A percentile compares a stretch with the other conserved stretches of the same genome.
Evolutionary conservation across 1,139 yeast genomes (phyloP).

Genomic region (Candida sp.): DNA sequence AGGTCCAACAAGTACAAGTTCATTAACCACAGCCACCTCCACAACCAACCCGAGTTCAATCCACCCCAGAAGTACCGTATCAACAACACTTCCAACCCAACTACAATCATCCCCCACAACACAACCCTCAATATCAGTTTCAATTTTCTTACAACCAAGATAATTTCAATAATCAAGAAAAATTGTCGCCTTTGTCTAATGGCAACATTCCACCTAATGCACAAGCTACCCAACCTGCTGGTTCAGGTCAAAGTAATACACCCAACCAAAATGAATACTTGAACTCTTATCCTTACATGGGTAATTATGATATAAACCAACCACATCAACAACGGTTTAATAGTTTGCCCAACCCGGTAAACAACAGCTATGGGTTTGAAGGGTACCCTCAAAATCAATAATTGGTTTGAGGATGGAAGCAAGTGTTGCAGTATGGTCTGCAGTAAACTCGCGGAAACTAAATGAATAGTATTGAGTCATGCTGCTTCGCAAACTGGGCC

Average conservation of each 20-base stretch:
- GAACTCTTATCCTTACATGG: slow-evolving; percentile 5
- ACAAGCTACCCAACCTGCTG: slow-evolving; percentile 11
- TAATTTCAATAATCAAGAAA: slow-evolving; percentile 9
- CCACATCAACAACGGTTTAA: slow-evolving; percentile 21
- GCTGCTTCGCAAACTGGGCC: too few species aligned
- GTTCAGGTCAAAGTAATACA: slow-evolving; percentile 11
- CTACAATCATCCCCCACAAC: slow-evolving; percentile 12
- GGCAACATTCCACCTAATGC: slow-evolving; percentile 7
- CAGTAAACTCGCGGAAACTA: too few species aligned
- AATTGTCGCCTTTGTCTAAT: slow-evolving; percentile 11
- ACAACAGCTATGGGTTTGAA: slow-evolving; percentile 15
- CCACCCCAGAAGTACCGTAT: background rate
- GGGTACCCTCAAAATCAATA: slow-evolving; percentile 9
- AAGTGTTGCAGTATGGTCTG: too few species aligned
- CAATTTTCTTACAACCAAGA: slow-evolving; percentile 5
- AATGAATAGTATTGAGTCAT: too few species aligned
- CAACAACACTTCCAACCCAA: slow-evolving; percentile 12
- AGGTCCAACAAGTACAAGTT: slow-evolving; percentile 12
- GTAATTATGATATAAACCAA: background rate
- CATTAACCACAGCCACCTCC: slow-evolving; percentile 8
- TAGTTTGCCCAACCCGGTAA: slow-evolving; percentile 26
- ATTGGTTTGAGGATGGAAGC: background rate
- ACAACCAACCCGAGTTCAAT: background rate
- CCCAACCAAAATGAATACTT: slow-evolving; percentile 7
- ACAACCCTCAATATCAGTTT: slow-evolving; percentile 4